Evolutionary conservation across 2,329 filamentous ascomycete genomes (phyloP).

Genomic region (Ceratocystis harringtonii): DNA sequence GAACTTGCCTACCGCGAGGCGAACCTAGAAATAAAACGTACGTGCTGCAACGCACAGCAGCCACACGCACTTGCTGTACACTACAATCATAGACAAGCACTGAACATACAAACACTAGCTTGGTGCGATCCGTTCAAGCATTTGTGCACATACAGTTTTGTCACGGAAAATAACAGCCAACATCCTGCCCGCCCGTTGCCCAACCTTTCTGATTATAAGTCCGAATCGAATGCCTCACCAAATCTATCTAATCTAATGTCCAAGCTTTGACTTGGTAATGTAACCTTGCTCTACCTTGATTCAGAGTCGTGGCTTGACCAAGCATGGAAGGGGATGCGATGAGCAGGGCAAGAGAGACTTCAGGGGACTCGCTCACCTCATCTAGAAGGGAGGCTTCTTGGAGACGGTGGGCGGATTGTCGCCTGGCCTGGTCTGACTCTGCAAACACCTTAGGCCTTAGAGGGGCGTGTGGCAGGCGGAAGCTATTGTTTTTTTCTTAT

Average conservation of each 20-base stretch:
- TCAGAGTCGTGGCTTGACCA: neutral
- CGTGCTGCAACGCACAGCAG: neutral
- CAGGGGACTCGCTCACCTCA: too few relatives aligned
- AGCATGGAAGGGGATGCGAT: neutral
- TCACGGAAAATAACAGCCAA: neutral
- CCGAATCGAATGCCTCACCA: neutral
- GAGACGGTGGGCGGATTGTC: too few relatives aligned
- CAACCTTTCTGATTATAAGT: neutral
- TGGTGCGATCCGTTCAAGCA: too few relatives aligned
- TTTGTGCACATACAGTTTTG: neutral
- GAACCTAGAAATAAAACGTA: too few relatives aligned
- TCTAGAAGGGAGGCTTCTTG: too few relatives aligned
- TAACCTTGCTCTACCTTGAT: constrained; percentile 1
- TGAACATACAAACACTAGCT: neutral
- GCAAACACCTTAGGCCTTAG: too few relatives aligned
- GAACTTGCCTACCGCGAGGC: neutral
- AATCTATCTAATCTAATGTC: neutral
- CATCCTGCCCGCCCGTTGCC: neutral
- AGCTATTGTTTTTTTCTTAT: neutral
- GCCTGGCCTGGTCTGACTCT: too few relatives aligned
- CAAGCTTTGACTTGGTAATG: neutral
- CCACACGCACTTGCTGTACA: neutral
- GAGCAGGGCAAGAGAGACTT: neutral
- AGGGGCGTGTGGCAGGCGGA: too few relatives aligned
- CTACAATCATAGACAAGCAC: neutral